These are phyloP conservation scores for Platanus orientalis DNA, from an alignment of 164 flowering plant species.

Conservation along the genomic window DNA sequence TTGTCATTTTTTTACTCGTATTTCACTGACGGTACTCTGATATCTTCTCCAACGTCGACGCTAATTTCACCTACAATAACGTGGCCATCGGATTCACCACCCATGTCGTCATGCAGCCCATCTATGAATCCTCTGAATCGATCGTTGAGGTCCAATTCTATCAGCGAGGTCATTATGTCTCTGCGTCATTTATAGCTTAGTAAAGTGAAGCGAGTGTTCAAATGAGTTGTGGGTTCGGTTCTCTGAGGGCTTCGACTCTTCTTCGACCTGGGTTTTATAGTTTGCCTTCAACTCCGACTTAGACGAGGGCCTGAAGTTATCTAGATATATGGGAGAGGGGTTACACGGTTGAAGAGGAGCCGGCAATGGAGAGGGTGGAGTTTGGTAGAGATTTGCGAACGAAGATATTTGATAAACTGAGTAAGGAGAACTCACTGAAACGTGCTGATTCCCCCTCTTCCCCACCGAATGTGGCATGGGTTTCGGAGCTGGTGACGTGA, in stretches of 20 bases:
- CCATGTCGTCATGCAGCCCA: constrained; percentile 36
- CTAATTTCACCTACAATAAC: too few species aligned
- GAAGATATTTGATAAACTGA: constrained; percentile 50
- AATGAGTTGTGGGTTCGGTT: constrained; percentile 32
- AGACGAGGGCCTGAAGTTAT: constrained; percentile 18
- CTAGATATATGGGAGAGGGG: constrained; percentile 18
- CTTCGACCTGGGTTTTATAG: constrained; percentile 52
- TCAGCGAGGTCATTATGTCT: constrained; percentile 48
- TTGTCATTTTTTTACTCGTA: constrained; percentile 34
- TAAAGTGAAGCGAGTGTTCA: constrained; percentile 41
- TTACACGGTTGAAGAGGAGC: constrained; percentile 32
- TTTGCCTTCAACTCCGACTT: constrained; percentile 66
- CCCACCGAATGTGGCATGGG: constrained; percentile 72
- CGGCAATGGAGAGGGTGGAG: constrained; percentile 69
- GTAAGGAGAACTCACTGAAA: constrained; percentile 56
- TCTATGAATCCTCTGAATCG: constrained; percentile 38
- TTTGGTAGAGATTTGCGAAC: constrained; percentile 71
- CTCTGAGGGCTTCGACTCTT: constrained; percentile 26
- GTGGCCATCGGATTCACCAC: constrained; percentile 46
- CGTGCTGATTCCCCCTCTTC: constrained; percentile 24
- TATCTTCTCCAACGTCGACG: constrained; percentile 43
- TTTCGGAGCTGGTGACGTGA: constrained; percentile 65
- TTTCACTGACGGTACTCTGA: constrained; percentile 12
- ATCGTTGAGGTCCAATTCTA: constrained; percentile 30
- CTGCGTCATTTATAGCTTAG: constrained; percentile 55